Evolutionary conservation across 495 filamentous ascomycete genomes (phyloP).

Genomic region (Penicillium goetzii): DNA sequence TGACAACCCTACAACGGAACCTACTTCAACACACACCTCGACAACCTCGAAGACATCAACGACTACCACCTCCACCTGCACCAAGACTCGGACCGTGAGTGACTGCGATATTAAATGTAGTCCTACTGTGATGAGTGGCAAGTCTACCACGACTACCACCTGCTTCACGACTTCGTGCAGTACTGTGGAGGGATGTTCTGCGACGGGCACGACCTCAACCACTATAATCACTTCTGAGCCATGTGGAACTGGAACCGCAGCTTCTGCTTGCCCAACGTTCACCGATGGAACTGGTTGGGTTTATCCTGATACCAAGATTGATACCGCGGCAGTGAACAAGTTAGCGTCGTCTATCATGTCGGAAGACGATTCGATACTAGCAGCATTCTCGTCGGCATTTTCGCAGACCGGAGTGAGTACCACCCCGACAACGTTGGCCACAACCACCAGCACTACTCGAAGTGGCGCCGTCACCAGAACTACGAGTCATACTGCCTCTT

Average conservation of each 20-base stretch:
- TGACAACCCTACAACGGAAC: neutral
- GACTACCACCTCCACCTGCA: neutral
- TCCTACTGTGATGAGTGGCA: neutral
- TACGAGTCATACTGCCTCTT: neutral
- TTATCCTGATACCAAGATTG: neutral
- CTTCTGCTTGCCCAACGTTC: neutral
- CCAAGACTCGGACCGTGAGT: neutral
- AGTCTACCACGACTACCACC: neutral
- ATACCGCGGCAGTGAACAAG: neutral
- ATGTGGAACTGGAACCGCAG: neutral
- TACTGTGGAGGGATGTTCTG: neutral
- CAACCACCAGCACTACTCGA: neutral
- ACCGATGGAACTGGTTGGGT: neutral
- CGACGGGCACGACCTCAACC: neutral
- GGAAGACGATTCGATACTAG: neutral
- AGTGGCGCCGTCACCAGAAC: neutral
- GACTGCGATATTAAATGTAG: neutral
- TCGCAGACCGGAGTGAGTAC: neutral
- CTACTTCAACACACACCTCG: neutral
- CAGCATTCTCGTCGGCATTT: neutral
- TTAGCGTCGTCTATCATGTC: neutral
- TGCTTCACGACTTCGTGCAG: neutral
- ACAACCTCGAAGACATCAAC: neutral
- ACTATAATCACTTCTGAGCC: neutral
- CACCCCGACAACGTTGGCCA: neutral